Conservation (phyloP, 176 grass and related monocot genomes). For the Dendrocalamus sinicus region DNA sequence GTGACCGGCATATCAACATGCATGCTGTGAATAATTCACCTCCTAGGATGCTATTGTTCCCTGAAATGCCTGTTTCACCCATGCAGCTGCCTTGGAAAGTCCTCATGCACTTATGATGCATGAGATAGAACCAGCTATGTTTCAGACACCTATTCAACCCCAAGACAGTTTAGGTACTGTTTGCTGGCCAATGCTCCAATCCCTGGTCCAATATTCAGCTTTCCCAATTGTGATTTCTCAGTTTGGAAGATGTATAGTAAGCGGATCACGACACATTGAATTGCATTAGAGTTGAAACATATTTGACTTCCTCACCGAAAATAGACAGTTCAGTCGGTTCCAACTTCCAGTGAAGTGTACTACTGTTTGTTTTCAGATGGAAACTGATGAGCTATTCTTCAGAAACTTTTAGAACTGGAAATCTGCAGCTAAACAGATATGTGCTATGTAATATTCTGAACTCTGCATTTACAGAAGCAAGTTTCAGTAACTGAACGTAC, state of each 20-base stretch:
- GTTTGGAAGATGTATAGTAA: slow-evolving; percentile 1
- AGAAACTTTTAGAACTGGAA: neutral
- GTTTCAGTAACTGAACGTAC: neutral
- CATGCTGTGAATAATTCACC: slow-evolving; percentile 43
- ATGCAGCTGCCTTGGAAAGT: slow-evolving; percentile 13
- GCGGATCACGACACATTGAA: neutral
- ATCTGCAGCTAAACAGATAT: neutral
- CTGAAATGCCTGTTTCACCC: slow-evolving; percentile 37
- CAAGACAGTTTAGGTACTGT: slow-evolving; percentile 39
- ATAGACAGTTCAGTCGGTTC: neutral
- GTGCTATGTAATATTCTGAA: neutral
- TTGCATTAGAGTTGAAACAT: neutral
- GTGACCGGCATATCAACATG: slow-evolving; percentile 55
- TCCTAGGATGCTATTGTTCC: slow-evolving; percentile 47
- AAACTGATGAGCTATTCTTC: neutral
- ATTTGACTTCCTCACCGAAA: neutral
- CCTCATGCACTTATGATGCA: slow-evolving; percentile 25
- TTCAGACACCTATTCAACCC: slow-evolving; percentile 53
- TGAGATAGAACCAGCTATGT: slow-evolving; percentile 31
- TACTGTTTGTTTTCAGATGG: neutral
- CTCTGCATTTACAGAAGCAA: slow-evolving; percentile 2
- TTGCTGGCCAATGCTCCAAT: slow-evolving; percentile 24
- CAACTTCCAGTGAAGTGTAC: neutral
- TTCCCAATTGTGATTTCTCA: neutral
- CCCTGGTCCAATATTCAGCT: slow-evolving; percentile 13